Evolutionary conservation across 1,284 basidiomycete genomes (phyloP).

Genomic region (Puccinia horiana): DNA sequence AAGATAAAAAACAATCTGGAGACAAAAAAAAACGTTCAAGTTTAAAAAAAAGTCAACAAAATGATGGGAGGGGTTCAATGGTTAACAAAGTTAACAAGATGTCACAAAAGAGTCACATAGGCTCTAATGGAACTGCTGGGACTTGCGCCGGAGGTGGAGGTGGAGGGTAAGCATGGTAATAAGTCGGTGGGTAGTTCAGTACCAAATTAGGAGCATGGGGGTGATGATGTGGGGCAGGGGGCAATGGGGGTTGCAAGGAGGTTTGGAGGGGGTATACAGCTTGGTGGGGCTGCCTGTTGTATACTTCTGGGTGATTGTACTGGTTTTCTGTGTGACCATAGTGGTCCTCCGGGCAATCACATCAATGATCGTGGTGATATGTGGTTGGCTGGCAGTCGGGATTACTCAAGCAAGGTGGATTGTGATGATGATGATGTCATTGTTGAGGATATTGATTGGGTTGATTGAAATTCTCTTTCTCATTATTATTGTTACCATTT

Average conservation of each 20-base stretch:
- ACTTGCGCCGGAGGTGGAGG: neutral
- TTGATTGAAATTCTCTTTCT: slow-evolving; percentile 1
- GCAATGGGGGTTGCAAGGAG: neutral
- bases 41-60: no score
- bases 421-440: neutral
- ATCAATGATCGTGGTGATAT: neutral
- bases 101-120: no score
- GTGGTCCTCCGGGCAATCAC: neutral
- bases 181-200: slow-evolving; percentile 5
- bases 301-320: neutral
- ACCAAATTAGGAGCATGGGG: neutral
- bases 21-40: no score
- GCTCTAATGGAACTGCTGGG: neutral
- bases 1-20: no score
- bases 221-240: neutral
- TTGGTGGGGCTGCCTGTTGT: neutral
- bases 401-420: neutral
- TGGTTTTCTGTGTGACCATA: neutral
- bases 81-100: no score
- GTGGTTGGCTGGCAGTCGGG: neutral
- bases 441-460: neutral
- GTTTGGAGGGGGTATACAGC: neutral
- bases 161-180: neutral
- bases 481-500: neutral
- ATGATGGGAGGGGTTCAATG: no score